These are phyloP conservation scores for Pseudoperonospora humuli DNA, from an alignment of 352 stramenopile species.

Conservation along the genomic window DNA sequence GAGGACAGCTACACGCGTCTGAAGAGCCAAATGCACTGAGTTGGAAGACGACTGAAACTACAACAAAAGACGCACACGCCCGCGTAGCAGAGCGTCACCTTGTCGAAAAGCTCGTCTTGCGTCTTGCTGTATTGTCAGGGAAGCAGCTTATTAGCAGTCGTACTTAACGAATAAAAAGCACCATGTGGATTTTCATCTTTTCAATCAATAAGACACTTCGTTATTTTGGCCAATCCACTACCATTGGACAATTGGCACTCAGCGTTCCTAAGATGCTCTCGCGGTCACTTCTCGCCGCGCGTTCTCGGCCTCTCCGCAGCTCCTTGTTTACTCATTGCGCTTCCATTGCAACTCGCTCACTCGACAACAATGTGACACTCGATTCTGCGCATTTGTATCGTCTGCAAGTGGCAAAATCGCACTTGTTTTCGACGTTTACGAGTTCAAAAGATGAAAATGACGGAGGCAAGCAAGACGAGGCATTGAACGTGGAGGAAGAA, in stretches of 20 bases:
- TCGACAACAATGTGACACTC: background rate
- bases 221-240: conserved; percentile 6
- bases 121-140: conserved; percentile 3
- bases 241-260: conserved; percentile 2
- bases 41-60: background rate
- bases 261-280: conserved; percentile 14
- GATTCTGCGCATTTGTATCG: background rate
- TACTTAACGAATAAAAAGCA: conserved; percentile 6
- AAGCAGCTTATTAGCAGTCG: conserved; percentile 10
- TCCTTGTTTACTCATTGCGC: background rate
- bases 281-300: conserved; percentile 2
- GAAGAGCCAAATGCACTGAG: background rate
- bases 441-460: conserved; percentile 8
- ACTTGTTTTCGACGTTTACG: conserved; percentile 7
- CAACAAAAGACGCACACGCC: conserved; percentile 7
- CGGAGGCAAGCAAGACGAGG: conserved; percentile 10
- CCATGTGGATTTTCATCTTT: background rate
- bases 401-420: background rate
- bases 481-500: conserved; percentile 1
- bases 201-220: background rate
- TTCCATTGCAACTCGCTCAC: background rate
- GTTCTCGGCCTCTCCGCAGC: conserved; percentile 6
- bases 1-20: conserved; percentile 8
- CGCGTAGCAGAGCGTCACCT: conserved; percentile 4
- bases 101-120: conserved; percentile 5